phyloP scores from a whole-genome alignment of 768 basidiomycete species.

The Tricholoma flavovirens region DNA sequence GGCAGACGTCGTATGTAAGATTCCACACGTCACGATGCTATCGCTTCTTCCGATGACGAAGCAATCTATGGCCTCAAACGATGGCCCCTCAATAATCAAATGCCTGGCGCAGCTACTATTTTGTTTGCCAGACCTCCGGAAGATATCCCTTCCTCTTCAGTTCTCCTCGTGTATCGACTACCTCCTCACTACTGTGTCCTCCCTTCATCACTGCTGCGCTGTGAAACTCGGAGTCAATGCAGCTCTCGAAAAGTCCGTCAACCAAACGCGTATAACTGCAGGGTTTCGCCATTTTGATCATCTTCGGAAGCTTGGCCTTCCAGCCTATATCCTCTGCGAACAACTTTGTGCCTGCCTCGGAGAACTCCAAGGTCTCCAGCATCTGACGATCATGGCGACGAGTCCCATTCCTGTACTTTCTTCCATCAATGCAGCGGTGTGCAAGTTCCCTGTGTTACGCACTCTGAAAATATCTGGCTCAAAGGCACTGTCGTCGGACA shows the following conservation, averaged over 20 bases:
- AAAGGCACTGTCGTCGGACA: neutral
- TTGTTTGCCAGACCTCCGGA: neutral
- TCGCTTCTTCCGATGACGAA: neutral
- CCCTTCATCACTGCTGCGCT: neutral
- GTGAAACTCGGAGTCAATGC: neutral
- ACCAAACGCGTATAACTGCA: neutral
- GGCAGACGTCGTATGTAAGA: neutral
- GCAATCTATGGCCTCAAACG: neutral
- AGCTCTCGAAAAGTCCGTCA: neutral
- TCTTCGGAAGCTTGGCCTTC: conserved; percentile 2
- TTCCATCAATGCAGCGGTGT: neutral
- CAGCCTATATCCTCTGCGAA: neutral
- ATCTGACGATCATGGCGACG: neutral
- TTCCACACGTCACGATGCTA: neutral
- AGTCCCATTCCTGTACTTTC: neutral
- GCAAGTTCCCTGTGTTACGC: neutral
- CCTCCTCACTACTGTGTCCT: neutral
- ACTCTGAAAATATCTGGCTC: conserved; percentile 1
- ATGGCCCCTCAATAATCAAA: neutral
- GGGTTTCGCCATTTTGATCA: conserved; percentile 5
- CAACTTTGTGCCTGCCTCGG: neutral
- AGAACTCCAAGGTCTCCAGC: neutral
- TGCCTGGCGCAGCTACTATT: neutral
- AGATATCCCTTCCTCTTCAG: conserved; percentile 5
- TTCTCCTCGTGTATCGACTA: neutral